Base-by-base conservation (phyloP, 345 rosid genomes). In the Lumnitzera littorea region DNA sequence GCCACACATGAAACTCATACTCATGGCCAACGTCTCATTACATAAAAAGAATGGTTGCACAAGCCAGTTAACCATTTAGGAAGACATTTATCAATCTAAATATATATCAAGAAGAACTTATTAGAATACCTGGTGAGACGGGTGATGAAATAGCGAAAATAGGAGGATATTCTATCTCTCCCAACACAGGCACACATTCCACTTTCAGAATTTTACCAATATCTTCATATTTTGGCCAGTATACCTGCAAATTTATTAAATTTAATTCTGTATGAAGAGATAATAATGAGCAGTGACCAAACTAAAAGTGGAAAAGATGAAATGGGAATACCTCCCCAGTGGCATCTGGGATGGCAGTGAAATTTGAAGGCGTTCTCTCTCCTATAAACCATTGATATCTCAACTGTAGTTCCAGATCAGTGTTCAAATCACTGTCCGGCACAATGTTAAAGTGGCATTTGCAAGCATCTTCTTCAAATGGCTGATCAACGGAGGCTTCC, bases 391-490 rank as follows among this genome's bases (percentile, higher is more conserved):
- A 92, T 71, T 92, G 94, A 78, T 85, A 85, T 70, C 67, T 84
- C 65, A 92, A 74, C 63, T 67, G 73, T 65, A 92, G 65, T 66
- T 82, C 80, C 29, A 73, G 70, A 69, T 85, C 87, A 49, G 51
- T 67, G 24, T 70, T 77, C 59, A 67, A 55, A 61, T 80, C 76
- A 76, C 70, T 78, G 54, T 85, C 98, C 60, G 78, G 84, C 60
- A 72, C 84, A 73, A 92, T 79, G 63, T 43, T 63, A 70, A 92
- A 80, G 73, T 83, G 95, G 76, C 97, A 84, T 61, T 56, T 72
- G 72, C 98, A 92, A 69, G 85, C 81, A 74, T 91, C 89, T 73
- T 87, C 96, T 82, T 92, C 98, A 53, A 82, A 86, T 67, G 98
- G 98, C 61, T 84, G 74, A 75, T 92, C 96, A 72, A 89, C 70